Evolutionary conservation across 192 early-diverging fungal genomes (phyloP), one percentile per base, ranked within the genome.

Genomic region (Pilaira anomala): DNA sequence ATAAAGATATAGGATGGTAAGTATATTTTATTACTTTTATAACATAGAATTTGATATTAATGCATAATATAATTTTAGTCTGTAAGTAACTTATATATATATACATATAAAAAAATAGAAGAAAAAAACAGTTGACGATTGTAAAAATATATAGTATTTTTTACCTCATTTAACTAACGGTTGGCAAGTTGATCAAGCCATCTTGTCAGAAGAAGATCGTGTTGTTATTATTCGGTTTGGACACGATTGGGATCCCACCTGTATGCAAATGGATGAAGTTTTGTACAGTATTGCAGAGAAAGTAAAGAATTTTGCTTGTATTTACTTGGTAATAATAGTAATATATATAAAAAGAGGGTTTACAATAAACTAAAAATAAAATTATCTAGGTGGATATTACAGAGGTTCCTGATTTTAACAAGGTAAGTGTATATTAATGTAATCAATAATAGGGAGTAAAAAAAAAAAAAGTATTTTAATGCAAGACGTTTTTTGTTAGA

Each of bases 131-230:
- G 33, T 36, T n/a, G n/a, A 36, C 33, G 33, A n/a, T n/a, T 36
- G 33, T 36, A 1, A 5, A 9, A 36, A 36, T 36, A 36, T 48
- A 7, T 53, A 72, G 71, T 86, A 83, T 66, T 83, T 86, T 63
- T 71, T 86, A 63, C 84, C 84, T 48, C 84, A 86, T 77, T 75
- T 86, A 29, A 83, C 82, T 3, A 86, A 86, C 50, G 84, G 78
- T 21, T 94, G 98, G 98, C 98, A 99, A 74, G 96, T 98, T 29
- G 98, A 99, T 74, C 95, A 97, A 77, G 94, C 96, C 18, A 99
- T 99, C 55, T 78, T 99, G 21, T 93, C 89, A 19, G 98, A 99
- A 74, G 96, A 99, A 63, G 93, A 98, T 50, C 87, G 96, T 19
- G 93, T 99, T 1, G 98, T 98, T 21, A 78, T 99, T 21, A 91